Evolutionary conservation across 139 green algal genomes (phyloP).

Genomic region (Picochlorum sp.): DNA sequence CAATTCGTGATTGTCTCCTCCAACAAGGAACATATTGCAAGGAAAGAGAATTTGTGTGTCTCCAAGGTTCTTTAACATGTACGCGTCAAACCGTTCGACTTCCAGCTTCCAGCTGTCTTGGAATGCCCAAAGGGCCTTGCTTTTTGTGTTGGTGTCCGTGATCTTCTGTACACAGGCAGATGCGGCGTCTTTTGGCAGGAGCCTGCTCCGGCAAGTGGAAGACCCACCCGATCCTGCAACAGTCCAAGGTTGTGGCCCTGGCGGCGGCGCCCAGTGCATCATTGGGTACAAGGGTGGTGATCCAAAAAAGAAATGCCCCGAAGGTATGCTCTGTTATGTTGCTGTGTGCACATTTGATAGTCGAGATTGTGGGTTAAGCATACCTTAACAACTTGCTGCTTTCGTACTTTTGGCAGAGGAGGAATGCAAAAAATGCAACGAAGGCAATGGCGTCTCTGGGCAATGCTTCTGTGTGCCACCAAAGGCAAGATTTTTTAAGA

Average conservation of each 20-base stretch:
- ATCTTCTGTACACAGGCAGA: neutral
- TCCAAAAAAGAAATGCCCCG: neutral
- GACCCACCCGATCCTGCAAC: neutral
- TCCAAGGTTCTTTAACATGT: neutral
- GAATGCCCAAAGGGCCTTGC: neutral
- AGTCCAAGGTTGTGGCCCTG: neutral
- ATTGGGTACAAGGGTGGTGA: neutral
- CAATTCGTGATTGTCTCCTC: neutral
- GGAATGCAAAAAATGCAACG: neutral
- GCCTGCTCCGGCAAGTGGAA: neutral
- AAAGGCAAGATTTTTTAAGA: neutral
- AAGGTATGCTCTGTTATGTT: neutral
- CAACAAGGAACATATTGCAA: neutral
- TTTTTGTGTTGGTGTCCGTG: neutral
- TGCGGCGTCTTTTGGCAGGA: neutral
- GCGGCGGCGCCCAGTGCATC: neutral
- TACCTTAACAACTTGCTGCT: neutral
- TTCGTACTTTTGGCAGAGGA: neutral
- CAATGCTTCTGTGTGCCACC: neutral
- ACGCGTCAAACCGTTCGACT: neutral
- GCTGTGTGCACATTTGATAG: neutral
- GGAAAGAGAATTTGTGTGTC: neutral
- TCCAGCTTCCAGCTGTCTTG: neutral
- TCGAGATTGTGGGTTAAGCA: neutral
- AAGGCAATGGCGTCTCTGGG: neutral